phyloP scores from a whole-genome alignment of 257 asterid genomes.

The Fraxinus americana region DNA sequence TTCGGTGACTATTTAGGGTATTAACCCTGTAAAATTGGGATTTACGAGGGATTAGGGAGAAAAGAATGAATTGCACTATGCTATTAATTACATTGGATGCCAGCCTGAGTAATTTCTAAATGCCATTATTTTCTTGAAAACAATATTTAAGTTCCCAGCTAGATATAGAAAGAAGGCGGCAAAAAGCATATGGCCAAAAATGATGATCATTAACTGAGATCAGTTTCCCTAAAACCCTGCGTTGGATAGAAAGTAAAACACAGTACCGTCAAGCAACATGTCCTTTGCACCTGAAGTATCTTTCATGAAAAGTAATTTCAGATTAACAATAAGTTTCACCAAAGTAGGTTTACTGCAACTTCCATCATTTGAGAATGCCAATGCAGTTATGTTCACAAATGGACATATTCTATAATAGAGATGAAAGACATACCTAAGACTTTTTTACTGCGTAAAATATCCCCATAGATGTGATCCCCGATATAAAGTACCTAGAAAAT shows the following conservation, averaged over 20 bases:
- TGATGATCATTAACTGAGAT: slow-evolving; percentile 1
- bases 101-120: slow-evolving; percentile 1
- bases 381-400: background rate
- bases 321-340: slow-evolving; percentile 7
- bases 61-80: background rate
- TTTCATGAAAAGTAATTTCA: background rate
- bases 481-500: slow-evolving; percentile 82
- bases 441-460: slow-evolving; percentile 94
- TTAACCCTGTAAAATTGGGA: background rate
- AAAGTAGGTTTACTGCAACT: background rate
- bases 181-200: background rate
- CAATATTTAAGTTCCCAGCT: slow-evolving; percentile 11
- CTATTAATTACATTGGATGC: background rate
- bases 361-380: background rate
- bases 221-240: slow-evolving; percentile 4
- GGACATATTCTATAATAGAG: background rate
- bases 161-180: background rate
- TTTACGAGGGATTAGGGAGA: background rate
- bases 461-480: slow-evolving; percentile 99
- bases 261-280: slow-evolving; percentile 8
- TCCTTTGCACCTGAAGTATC: background rate
- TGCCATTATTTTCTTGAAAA: background rate
- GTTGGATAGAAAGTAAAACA: background rate
- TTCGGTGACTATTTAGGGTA: no score
- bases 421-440: slow-evolving; percentile 66